Conservation (phyloP, 495 filamentous ascomycete species). For the Recurvomyces mirabilis region DNA sequence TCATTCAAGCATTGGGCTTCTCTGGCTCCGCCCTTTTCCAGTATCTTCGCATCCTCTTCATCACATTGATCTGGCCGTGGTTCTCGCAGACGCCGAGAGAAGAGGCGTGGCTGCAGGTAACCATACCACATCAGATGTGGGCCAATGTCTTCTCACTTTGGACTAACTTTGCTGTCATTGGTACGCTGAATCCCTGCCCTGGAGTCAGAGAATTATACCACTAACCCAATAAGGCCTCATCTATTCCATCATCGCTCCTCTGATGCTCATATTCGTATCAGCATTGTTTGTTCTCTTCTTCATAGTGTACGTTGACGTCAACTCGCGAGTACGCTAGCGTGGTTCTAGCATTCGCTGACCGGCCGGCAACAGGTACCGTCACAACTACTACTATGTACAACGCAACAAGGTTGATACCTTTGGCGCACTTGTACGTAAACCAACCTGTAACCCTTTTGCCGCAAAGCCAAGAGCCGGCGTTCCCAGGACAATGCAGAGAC, state of each 20-base stretch:
- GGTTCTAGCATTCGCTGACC: not conserved
- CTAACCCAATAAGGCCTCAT: conserved; percentile 12
- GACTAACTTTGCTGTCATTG: conserved; percentile 10
- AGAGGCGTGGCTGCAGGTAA: conserved; percentile 11
- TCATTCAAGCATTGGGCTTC: conserved; percentile 9
- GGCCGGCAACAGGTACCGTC: conserved; percentile 5
- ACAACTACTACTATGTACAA: conserved; percentile 14
- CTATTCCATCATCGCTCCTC: conserved; percentile 12
- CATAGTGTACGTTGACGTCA: not conserved
- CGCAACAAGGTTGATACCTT: conserved; percentile 10
- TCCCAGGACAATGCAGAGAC: too few species aligned
- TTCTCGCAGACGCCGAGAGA: conserved; percentile 7
- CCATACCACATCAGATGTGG: conserved; percentile 14
- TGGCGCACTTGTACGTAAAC: conserved; percentile 1
- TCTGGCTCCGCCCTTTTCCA: conserved; percentile 6
- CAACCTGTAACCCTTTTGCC: not conserved
- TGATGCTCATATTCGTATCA: not conserved
- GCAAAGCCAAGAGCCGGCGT: too few species aligned
- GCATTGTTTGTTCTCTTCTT: conserved; percentile 9
- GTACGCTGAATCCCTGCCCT: conserved; percentile 4
- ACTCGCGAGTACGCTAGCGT: too few species aligned
- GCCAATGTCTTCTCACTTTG: conserved; percentile 8
- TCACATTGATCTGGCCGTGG: conserved; percentile 11
- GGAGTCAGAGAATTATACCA: not conserved
- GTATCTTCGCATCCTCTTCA: conserved; percentile 12